Base-by-base conservation (phyloP, 2,329 filamentous ascomycete genomes). In the Scedosporium apiospermum region DNA sequence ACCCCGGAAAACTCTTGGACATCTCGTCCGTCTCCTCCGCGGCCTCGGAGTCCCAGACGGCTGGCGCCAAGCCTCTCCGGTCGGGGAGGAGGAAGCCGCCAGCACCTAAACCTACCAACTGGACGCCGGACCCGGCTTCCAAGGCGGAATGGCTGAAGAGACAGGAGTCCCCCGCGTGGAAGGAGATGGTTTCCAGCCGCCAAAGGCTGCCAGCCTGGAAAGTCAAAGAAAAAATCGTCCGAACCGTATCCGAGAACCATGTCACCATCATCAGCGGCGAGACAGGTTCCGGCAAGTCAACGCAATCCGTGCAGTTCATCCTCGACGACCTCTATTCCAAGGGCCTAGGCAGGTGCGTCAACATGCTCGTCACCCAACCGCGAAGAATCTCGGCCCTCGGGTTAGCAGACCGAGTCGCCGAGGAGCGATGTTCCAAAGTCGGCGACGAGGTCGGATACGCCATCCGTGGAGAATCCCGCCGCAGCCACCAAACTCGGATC, bases 301-400 rank as follows among this genome's bases (percentile, higher is more conserved):
- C 75, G 0, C 95, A 99, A 73, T 95, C 91, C 2, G 91, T 98
- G 41, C 95, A 99, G 73, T 99, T 98, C 73, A 82, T 99, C 53
- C 80, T 99, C 1, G 95, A 99, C 69, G 91, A 98, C 68, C 78
- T 98, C 66, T 96, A 97, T 68, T 81, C 83, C 65, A 82, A 84
- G 57, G 85, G 88, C 6, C 80, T 96, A 7, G 95, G 93, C 2
- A 84, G 83, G 12, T 85, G 85, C 12, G 90, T 88, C 38, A 97
- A 96, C 70, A 96, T 99, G 65, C 86, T 99, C 64, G 96, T 96
- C 69, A 99, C 95, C 0, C 95, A 99, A 69, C 95, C 95, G 23
- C 87, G 95, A 63, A 86, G 95, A 72, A 98, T 99, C 65, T 97
- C 93, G 30, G 95, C 95, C 1, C 82, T 99, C 9, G 93, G 95